Conservation (phyloP, 176 grass and related monocot species). For the Avena sativa region DNA sequence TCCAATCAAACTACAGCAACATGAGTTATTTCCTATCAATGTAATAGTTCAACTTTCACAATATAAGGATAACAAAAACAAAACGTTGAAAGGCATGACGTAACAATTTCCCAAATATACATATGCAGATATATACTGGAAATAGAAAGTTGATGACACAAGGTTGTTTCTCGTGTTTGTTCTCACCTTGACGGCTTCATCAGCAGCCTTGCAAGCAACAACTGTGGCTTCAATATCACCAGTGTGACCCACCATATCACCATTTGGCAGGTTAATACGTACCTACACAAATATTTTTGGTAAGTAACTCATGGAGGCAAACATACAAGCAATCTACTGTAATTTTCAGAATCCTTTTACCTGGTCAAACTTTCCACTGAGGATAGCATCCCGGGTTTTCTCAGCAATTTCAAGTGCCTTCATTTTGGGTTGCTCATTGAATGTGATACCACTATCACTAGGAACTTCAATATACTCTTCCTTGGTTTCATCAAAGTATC, state of each 20-base stretch:
- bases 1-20: too few relatives aligned
- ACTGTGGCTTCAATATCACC: slow-evolving; percentile 98
- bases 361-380: slow-evolving; percentile 95
- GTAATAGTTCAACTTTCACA: background rate
- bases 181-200: slow-evolving; percentile 93
- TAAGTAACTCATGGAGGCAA: background rate
- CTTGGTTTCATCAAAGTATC: slow-evolving; percentile 85
- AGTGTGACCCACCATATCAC: slow-evolving; percentile 99
- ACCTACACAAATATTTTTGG: slow-evolving; percentile 55
- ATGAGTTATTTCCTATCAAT: too few relatives aligned
- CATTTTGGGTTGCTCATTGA: slow-evolving; percentile 96
- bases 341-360: slow-evolving; percentile 47
- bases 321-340: background rate
- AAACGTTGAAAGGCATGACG: background rate
- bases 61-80: background rate
- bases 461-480: slow-evolving; percentile 96
- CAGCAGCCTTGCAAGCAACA: slow-evolving; percentile 92
- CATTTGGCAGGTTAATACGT: slow-evolving; percentile 92
- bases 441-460: slow-evolving; percentile 95
- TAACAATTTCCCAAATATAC: background rate
- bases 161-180: background rate
- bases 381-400: slow-evolving; percentile 81
- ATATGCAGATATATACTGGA: background rate
- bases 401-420: slow-evolving; percentile 95
- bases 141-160: background rate